Evolutionary conservation across 2,329 filamentous ascomycete genomes (phyloP), one percentile per base, ranked within the genome.

Genomic region (Chalaropsis ovoidea): DNA sequence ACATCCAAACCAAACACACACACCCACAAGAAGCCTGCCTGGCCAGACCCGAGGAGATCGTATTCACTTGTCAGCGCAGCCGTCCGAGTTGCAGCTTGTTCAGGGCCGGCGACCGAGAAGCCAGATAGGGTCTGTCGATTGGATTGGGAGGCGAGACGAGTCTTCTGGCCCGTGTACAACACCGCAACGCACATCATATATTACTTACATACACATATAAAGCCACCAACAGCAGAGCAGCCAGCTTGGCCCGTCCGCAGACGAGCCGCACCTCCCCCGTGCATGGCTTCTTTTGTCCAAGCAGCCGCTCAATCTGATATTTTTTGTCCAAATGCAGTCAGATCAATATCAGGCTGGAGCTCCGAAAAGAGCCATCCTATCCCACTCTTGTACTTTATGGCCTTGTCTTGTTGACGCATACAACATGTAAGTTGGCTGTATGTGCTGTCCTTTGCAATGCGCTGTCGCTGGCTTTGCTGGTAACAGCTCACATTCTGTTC

Each of bases 361-460:
- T 35, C 31, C 27, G 8, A 10, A 58, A 31, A 19, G 15, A 19
- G 54, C 10, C 54, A 58, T 19, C 10, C 54, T n/a, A 19, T n/a
- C 31, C 54, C 17, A 39, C 54, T 58, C 17, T 39, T n/a, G 54
- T 3, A 39, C 17, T 58, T 31, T 10, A 35, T 39, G 54, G 27
- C 27, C 27, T 58, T 58, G 31, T 58, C 27, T 39, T 10, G 54
- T 39, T 39, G n/a, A 17, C 31, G 27, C 27, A 58, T n/a, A 39
- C 15, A 19, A 19, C 54, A 58, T 58, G 54, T 58, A 58, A 58
- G 54, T 35, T 39, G 54, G 54, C 54, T 35, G 54, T 58, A 58
- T 58, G 54, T 58, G 54, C 27, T 58, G 54, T 31, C 54, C 27
- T 39, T 58, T 35, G 27, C 54, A 58, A 58, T 58, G 54, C 54